A percentile compares a stretch with the other conserved stretches of the same genome.
Conservation (phyloP, 2,329 filamentous ascomycete species). For the Ophiosphaerella narmari region DNA sequence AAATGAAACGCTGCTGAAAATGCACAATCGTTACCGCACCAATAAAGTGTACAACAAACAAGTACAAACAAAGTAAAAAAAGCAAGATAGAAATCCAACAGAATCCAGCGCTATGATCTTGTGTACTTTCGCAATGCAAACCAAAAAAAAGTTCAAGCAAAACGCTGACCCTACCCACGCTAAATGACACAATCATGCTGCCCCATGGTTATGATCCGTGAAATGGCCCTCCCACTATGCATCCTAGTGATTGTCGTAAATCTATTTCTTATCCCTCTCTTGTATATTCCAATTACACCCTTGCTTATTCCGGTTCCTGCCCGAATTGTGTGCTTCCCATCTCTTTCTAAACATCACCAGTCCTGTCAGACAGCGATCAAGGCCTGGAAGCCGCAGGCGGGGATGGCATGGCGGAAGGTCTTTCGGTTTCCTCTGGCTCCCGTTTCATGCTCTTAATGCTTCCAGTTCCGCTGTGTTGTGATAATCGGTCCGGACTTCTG, state of each 20-base stretch:
- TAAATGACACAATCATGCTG: constrained; percentile 47
- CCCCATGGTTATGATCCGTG: constrained; percentile 17
- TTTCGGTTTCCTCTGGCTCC: constrained; percentile 35
- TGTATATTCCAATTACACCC: constrained; percentile 8
- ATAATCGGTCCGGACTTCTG: constrained; percentile 40
- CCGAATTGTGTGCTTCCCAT: constrained; percentile 14
- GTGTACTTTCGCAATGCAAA: constrained; percentile 16
- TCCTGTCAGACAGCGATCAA: neutral
- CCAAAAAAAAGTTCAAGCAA: constrained; percentile 21
- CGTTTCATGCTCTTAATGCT: constrained; percentile 43
- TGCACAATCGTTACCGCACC: constrained; percentile 28
- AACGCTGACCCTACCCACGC: constrained; percentile 36
- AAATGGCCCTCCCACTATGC: constrained; percentile 18
- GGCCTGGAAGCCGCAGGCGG: constrained; percentile 18
- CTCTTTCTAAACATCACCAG: neutral
- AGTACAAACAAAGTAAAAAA: constrained; percentile 11
- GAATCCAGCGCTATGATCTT: constrained; percentile 36
- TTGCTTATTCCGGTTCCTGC: constrained; percentile 35
- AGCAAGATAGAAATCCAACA: constrained; percentile 20
- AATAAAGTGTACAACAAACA: constrained; percentile 31
- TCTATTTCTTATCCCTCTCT: constrained; percentile 10
- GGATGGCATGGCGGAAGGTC: constrained; percentile 22
- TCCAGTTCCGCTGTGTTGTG: constrained; percentile 40
- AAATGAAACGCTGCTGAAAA: constrained; percentile 23
- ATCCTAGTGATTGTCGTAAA: constrained; percentile 2